phyloP scores from a whole-genome alignment of 2,329 filamentous ascomycete species.

The Simplicillium aogashimaense region DNA sequence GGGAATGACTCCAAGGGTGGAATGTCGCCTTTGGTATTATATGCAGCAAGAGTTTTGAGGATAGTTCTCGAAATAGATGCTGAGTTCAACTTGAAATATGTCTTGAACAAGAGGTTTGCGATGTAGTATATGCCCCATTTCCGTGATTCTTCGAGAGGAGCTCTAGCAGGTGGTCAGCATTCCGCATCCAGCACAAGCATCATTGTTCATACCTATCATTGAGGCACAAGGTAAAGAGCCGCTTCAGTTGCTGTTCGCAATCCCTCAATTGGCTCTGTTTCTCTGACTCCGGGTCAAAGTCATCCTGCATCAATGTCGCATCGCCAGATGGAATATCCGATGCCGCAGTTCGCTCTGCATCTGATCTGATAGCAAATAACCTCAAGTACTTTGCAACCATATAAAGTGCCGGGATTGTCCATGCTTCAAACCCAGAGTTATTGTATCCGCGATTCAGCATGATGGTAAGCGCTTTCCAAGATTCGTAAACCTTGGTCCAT shows the following conservation, averaged over 20 bases:
- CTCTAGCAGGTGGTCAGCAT: constrained; percentile 34
- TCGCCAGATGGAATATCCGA: constrained; percentile 24
- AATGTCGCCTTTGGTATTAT: constrained; percentile 62
- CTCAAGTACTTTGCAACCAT: constrained; percentile 77
- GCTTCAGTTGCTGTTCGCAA: constrained; percentile 80
- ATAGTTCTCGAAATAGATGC: constrained; percentile 86
- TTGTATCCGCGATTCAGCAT: constrained; percentile 73
- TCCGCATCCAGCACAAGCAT: constrained; percentile 4
- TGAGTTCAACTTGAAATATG: constrained; percentile 91
- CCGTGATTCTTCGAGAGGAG: constrained; percentile 74
- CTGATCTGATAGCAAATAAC: constrained; percentile 82
- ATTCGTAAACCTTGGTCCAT: constrained; percentile 75
- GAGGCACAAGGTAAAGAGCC: constrained; percentile 83
- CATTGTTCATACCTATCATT: constrained; percentile 62
- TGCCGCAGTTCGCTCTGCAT: constrained; percentile 50
- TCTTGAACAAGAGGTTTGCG: constrained; percentile 94
- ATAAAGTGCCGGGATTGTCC: constrained; percentile 90
- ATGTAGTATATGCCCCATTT: constrained; percentile 98
- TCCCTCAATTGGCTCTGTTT: constrained; percentile 84
- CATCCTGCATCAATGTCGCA: constrained; percentile 57
- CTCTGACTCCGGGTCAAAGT: constrained; percentile 65
- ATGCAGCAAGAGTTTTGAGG: constrained; percentile 71
- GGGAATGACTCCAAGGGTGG: constrained; percentile 73
- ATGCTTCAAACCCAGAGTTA: constrained; percentile 66
- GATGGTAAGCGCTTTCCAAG: constrained; percentile 79